These are phyloP conservation scores for Emericellopsis atlantica DNA, from an alignment of 2,329 filamentous ascomycete genomes.

Conservation along the genomic window DNA sequence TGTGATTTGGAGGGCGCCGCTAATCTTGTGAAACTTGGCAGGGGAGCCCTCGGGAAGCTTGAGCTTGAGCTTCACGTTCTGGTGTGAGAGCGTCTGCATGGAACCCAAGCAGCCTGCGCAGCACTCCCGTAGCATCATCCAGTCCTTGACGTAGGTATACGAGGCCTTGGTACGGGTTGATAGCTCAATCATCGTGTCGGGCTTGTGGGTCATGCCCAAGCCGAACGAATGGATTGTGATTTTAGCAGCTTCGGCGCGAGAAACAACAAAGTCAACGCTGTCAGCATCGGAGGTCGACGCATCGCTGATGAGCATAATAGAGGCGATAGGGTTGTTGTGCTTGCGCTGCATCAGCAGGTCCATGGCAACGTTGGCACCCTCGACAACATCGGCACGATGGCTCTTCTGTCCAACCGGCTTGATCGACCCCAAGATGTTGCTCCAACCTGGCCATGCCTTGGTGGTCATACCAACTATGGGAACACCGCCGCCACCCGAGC, in stretches of 20 bases:
- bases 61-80: constrained; percentile 93
- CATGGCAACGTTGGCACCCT: constrained; percentile 97
- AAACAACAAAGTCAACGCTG: constrained; percentile 95
- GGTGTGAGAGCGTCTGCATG: constrained; percentile 90
- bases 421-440: constrained; percentile 73
- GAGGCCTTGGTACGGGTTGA: constrained; percentile 92
- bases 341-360: constrained; percentile 96
- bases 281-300: constrained; percentile 89
- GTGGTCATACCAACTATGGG: constrained; percentile 97
- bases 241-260: constrained; percentile 91
- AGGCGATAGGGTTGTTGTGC: constrained; percentile 87
- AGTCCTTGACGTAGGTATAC: constrained; percentile 97
- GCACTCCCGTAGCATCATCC: constrained; percentile 99
- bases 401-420: constrained; percentile 94
- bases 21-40: constrained; percentile 98
- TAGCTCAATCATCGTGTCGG: constrained; percentile 96
- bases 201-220: constrained; percentile 91
- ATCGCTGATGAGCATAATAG: constrained; percentile 93
- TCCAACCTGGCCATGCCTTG: constrained; percentile 88
- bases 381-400: constrained; percentile 88
- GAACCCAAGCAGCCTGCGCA: constrained; percentile 85
- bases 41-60: constrained; percentile 91
- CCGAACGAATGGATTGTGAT: constrained; percentile 96
- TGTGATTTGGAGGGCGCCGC: constrained; percentile 87
- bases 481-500: constrained; percentile 83